Evolutionary conservation across 148 eudicot genomes (phyloP).

Genomic region (Chenopodium berlandieri): DNA sequence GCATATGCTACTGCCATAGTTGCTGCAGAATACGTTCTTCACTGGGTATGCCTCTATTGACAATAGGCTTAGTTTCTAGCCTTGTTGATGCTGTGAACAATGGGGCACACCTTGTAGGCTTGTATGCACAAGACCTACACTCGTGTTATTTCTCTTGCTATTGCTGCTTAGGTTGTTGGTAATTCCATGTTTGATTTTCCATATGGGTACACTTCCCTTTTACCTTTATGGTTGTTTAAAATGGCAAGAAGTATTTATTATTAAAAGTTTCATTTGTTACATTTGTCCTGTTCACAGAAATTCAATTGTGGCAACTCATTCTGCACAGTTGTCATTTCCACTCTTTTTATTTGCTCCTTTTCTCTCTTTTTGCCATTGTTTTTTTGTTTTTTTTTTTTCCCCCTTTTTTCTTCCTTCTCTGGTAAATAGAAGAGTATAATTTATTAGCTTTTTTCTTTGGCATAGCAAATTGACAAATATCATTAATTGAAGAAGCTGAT

Average conservation of each 20-base stretch:
- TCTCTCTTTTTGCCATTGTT: not conserved
- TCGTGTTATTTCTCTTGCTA: not conserved
- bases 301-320: not conserved
- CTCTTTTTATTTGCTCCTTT: not conserved
- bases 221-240: too few species aligned
- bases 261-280: not conserved
- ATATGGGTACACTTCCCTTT: not conserved
- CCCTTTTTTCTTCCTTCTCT: not conserved
- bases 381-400: too few species aligned
- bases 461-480: not conserved
- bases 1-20: conserved; percentile 79
- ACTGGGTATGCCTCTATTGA: conserved; percentile 58
- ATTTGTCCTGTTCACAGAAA: not conserved
- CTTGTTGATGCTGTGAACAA: not conserved
- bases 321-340: not conserved
- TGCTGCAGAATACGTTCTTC: conserved; percentile 77
- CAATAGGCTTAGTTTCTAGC: conserved; percentile 1
- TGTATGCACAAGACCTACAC: not conserved
- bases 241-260: not conserved
- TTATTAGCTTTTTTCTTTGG: not conserved
- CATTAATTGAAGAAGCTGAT: not conserved
- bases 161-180: not conserved
- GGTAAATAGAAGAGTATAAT: not conserved
- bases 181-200: not conserved
- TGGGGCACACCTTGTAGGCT: not conserved